Evolutionary conservation across 257 asterid genomes (phyloP).

Genomic region (Mentha longifolia): DNA sequence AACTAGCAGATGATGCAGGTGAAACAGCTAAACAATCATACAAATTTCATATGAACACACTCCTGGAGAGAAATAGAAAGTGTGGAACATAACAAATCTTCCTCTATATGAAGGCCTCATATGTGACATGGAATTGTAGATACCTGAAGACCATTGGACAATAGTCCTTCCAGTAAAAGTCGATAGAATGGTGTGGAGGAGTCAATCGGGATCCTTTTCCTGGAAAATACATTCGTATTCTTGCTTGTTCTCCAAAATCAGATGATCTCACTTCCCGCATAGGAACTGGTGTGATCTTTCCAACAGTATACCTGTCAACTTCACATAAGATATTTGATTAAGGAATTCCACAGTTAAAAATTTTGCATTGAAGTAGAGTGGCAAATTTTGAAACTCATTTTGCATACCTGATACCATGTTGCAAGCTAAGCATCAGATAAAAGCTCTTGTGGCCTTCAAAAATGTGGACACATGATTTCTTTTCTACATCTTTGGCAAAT

Average conservation of each 20-base stretch:
- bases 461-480: conserved; percentile 52
- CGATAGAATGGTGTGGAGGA: conserved; percentile 81
- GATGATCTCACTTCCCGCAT: conserved; percentile 86
- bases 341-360: conserved; percentile 33
- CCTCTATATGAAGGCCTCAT: conserved; percentile 10
- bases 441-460: conserved; percentile 74
- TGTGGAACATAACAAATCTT: conserved; percentile 5
- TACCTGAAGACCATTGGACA: conserved; percentile 99
- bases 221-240: conserved; percentile 92
- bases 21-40: background rate
- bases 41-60: background rate
- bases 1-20: conserved; percentile 15
- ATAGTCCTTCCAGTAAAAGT: conserved; percentile 95
- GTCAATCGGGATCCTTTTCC: conserved; percentile 84
- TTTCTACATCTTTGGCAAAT: conserved; percentile 62
- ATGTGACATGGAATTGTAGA: conserved; percentile 26
- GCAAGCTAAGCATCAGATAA: conserved; percentile 90
- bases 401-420: conserved; percentile 90
- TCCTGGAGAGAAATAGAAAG: background rate
- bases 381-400: background rate
- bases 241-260: conserved; percentile 89
- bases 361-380: conserved; percentile 11
- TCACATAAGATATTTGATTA: conserved; percentile 48
- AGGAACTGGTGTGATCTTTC: conserved; percentile 94
- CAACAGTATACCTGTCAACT: conserved; percentile 92